A percentile compares a stretch with the other conserved stretches of the same genome.
Evolutionary conservation across 2,329 filamentous ascomycete species (phyloP).

Genomic region (Rutstroemia sydowiana): DNA sequence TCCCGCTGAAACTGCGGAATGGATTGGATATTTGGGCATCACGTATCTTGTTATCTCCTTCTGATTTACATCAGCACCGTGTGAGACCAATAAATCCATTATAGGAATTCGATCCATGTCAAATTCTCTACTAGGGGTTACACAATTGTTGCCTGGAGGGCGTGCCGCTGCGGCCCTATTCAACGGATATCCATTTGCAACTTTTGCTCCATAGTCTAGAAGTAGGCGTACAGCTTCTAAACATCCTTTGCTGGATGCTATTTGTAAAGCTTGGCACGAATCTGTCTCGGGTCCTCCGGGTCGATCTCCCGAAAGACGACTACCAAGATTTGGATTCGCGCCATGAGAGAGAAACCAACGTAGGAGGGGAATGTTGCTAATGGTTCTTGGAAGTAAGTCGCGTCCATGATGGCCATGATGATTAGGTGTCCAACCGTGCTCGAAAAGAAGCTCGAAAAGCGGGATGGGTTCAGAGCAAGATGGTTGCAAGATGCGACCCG

Average conservation of each 20-base stretch:
- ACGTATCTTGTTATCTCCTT: not conserved
- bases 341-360: not conserved
- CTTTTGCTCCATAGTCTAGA: not conserved
- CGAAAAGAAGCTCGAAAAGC: not conserved
- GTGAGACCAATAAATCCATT: not conserved
- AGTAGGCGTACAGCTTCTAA: not conserved
- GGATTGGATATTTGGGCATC: not conserved
- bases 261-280: not conserved
- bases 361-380: not conserved
- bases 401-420: not conserved
- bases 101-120: not conserved
- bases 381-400: not conserved
- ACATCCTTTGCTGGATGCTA: not conserved
- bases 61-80: not conserved
- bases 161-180: not conserved
- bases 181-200: not conserved
- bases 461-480: not conserved
- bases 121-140: not conserved
- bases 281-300: not conserved
- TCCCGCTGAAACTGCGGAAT: not conserved
- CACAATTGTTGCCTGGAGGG: not conserved
- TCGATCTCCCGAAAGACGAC: not conserved
- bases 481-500: not conserved
- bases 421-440: not conserved
- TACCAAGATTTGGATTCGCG: not conserved